These are phyloP conservation scores for Simmondsia chinensis DNA, from an alignment of 148 eudicot genomes.

Conservation along the genomic window DNA sequence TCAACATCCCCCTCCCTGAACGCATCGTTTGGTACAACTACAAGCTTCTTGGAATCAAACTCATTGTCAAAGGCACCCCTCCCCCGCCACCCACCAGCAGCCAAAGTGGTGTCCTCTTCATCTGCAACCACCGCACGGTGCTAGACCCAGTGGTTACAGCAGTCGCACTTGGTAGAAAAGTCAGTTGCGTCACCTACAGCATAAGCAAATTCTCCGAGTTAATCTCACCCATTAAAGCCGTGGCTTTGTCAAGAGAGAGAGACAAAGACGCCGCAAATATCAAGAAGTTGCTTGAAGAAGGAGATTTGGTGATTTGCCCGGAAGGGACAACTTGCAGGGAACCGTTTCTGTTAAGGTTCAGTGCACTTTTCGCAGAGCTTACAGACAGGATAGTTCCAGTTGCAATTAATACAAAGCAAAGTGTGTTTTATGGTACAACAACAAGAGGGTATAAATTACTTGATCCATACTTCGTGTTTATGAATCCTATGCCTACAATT, in stretches of 20 bases:
- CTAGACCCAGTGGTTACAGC: slow-evolving; percentile 46
- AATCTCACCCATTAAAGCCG: slow-evolving; percentile 51
- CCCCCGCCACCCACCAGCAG: slow-evolving; percentile 41
- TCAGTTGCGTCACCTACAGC: slow-evolving; percentile 47
- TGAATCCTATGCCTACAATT: slow-evolving; percentile 58
- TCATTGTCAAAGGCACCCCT: slow-evolving; percentile 50
- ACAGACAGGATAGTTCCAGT: slow-evolving; percentile 62
- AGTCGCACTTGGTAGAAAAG: slow-evolving; percentile 41
- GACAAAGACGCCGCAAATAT: slow-evolving; percentile 46
- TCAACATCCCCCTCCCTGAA: slow-evolving; percentile 31
- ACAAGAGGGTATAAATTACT: slow-evolving; percentile 32
- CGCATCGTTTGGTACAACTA: slow-evolving; percentile 25
- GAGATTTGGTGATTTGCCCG: slow-evolving; percentile 55
- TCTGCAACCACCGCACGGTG: slow-evolving; percentile 50
- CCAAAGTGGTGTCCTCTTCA: slow-evolving; percentile 35
- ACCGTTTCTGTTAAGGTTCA: slow-evolving; percentile 46
- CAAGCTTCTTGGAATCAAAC: slow-evolving; percentile 42
- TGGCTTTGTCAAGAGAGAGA: slow-evolving; percentile 47
- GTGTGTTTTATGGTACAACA: slow-evolving; percentile 47
- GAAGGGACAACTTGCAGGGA: slow-evolving; percentile 68
- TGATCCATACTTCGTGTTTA: slow-evolving; percentile 53
- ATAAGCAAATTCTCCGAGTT: slow-evolving; percentile 51
- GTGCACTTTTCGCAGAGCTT: slow-evolving; percentile 56
- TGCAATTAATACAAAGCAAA: slow-evolving; percentile 41
- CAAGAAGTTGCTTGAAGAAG: slow-evolving; percentile 39